Evolutionary conservation across 768 basidiomycete species (phyloP), one percentile per base, ranked within the genome.

Genomic region (Mycena alexandri): DNA sequence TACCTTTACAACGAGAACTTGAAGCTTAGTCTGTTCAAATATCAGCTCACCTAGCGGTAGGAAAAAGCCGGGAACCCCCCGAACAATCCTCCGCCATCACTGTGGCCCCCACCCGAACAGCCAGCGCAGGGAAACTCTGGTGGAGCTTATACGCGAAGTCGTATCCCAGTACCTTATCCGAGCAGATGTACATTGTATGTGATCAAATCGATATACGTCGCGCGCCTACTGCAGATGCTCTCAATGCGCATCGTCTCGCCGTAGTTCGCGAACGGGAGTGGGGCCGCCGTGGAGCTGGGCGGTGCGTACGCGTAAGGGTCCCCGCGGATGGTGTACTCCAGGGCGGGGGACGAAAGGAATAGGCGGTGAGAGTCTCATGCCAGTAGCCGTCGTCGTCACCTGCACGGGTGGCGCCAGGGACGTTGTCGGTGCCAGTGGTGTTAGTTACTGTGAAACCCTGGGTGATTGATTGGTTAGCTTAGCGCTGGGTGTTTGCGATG

Each of bases 341-440:
- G 29, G 29, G 29, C 29, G 29, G n/a, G 16, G 58, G 24, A 14
- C 25, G 44, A 24, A 43, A 29, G 17, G 16, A 16, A 42, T 52
- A 34, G 22, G 42, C 41, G 3, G 44, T 63, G 24, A 69, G 52
- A 9, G 47, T 53, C 51, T 69, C 68, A 41, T 59, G 29, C 29
- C 29, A 29, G 29, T 29, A 29, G 29, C 29, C 6, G 29, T 6
- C n/a, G 51, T 59, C 48, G 21, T 41, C 33, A 19, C 51, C 51
- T 29, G 12, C 29, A 34, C 68, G 68, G 21, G 68, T 69, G 12
- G 68, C 68, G 25, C 68, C 68, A 19, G 58, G 56, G 25, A 63
- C 61, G 61, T 68, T 68, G 51, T 63, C 67, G 5, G 22, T 22
- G n/a, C 67, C 67, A n/a, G n/a, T n/a, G n/a, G n/a, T n/a, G n/a